Conservation (phyloP, 306 rosid species). For the Cucurbita ficifolia region DNA sequence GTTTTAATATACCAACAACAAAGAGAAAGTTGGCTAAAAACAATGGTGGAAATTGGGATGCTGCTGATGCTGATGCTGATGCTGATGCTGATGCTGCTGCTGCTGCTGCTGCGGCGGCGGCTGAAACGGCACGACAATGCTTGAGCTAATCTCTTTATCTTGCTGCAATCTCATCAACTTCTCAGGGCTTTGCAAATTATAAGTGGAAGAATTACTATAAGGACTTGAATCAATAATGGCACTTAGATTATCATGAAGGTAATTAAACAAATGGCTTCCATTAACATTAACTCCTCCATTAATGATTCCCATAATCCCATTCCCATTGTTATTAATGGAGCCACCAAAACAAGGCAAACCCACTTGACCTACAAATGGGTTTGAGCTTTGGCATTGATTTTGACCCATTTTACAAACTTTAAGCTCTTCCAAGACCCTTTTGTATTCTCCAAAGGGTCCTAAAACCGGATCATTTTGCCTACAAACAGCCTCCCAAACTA, state of each 20-base stretch:
- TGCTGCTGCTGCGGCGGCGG: too few relatives aligned
- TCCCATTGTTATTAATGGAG: conserved; percentile 16
- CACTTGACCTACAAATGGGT: conserved; percentile 15
- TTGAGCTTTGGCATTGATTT: conserved; percentile 7
- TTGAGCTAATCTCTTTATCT: conserved; percentile 20
- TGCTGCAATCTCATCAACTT: conserved; percentile 14
- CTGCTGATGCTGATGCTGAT: conserved; percentile 8
- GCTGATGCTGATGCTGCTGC: conserved; percentile 7
- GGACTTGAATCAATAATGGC: conserved; percentile 23
- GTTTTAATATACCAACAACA: too few relatives aligned
- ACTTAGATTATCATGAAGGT: conserved; percentile 14
- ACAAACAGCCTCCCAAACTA: conserved; percentile 71
- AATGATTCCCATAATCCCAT: not conserved
- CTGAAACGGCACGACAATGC: conserved; percentile 11
- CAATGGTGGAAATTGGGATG: conserved; percentile 4
- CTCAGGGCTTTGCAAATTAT: conserved; percentile 13
- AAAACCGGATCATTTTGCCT: conserved; percentile 59
- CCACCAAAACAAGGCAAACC: conserved; percentile 23
- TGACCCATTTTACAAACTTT: conserved; percentile 15
- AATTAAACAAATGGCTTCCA: conserved; percentile 9
- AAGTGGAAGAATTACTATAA: conserved; percentile 24
- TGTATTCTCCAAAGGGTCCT: conserved; percentile 60
- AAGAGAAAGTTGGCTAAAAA: conserved; percentile 8
- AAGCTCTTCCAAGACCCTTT: conserved; percentile 30
- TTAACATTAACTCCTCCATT: conserved; percentile 8